These are phyloP conservation scores for Arachis hypogaea DNA, from an alignment of 306 rosid species.

Conservation along the genomic window DNA sequence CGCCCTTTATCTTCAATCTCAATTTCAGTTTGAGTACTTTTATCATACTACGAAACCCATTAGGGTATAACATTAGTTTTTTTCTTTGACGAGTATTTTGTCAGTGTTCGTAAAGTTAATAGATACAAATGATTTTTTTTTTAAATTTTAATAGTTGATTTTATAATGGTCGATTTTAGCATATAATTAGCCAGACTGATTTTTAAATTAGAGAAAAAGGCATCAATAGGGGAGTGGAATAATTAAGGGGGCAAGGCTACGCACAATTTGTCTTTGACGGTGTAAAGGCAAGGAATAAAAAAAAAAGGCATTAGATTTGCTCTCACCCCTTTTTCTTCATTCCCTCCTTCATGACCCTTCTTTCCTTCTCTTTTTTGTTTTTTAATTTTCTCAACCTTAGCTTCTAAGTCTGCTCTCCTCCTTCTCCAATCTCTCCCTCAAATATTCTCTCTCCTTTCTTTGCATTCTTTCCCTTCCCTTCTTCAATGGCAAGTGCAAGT, in stretches of 20 bases:
- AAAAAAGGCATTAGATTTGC: constrained; percentile 37
- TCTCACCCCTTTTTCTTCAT: constrained; percentile 31
- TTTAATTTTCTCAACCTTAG: constrained; percentile 45
- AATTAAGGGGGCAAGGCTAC: constrained; percentile 32
- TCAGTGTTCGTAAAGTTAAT: too few relatives aligned
- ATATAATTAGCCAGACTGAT: too few relatives aligned
- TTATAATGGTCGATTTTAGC: too few relatives aligned
- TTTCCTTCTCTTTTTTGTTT: constrained; percentile 10
- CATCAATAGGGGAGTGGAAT: constrained; percentile 32
- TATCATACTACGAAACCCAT: too few relatives aligned
- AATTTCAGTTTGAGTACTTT: too few relatives aligned
- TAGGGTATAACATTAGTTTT: too few relatives aligned
- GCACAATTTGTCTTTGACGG: constrained; percentile 43
- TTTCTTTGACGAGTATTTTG: too few relatives aligned
- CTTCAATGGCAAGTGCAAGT: constrained; percentile 64
- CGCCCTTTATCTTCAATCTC: too few relatives aligned
- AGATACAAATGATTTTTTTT: too few relatives aligned
- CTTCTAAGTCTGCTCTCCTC: constrained; percentile 38
- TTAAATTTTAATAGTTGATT: too few relatives aligned
- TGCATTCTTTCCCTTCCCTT: constrained; percentile 15
- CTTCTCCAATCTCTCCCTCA: background rate
- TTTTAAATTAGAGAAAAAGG: background rate
- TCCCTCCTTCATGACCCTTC: background rate
- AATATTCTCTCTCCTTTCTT: background rate
- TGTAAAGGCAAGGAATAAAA: constrained; percentile 37